Evolutionary conservation across 148 eudicot genomes (phyloP).

Genomic region (Rhododendron simsii): DNA sequence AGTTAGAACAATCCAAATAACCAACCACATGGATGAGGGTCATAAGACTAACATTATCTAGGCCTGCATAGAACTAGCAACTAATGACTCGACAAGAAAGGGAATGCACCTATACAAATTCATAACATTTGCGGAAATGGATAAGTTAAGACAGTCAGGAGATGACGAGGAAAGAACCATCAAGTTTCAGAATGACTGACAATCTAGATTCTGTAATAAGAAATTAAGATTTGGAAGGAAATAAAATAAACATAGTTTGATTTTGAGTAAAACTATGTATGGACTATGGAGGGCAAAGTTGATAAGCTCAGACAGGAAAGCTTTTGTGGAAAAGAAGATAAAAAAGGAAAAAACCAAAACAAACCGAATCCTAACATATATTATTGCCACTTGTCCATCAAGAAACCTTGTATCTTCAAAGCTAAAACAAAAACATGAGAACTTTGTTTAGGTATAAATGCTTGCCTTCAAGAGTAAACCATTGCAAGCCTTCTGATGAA

Average conservation of each 20-base stretch:
- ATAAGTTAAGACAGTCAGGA: neutral
- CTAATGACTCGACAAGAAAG: neutral
- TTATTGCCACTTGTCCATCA: neutral
- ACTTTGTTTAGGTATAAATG: neutral
- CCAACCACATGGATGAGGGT: neutral
- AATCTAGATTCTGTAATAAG: neutral
- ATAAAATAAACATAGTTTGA: neutral
- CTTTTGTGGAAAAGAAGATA: neutral
- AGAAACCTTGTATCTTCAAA: neutral
- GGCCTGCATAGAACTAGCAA: neutral
- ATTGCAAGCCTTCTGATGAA: constrained; percentile 89
- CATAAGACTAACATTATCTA: neutral
- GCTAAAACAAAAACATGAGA: neutral
- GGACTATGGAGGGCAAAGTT: neutral
- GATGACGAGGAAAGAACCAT: neutral
- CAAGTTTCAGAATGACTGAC: neutral
- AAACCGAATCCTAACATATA: neutral
- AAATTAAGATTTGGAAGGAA: neutral
- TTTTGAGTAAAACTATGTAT: neutral
- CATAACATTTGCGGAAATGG: neutral
- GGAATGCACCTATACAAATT: neutral
- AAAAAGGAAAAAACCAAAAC: neutral
- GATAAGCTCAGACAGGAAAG: neutral
- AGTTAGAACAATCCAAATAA: neutral
- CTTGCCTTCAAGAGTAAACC: constrained; percentile 85